Conservation (phyloP, 257 asterid species). For the Anisodus acutangulus region DNA sequence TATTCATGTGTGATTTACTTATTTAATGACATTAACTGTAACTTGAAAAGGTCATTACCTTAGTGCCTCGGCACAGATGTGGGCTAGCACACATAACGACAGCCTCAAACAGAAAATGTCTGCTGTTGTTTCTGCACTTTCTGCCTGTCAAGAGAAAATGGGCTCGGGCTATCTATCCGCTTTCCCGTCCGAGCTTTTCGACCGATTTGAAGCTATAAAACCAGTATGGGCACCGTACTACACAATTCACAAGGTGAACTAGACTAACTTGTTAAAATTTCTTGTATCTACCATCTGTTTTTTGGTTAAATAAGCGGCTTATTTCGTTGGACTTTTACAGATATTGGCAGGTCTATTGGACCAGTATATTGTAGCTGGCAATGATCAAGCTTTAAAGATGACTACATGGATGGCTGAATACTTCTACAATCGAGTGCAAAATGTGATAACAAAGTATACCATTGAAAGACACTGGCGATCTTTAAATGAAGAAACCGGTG, state of each 20-base stretch:
- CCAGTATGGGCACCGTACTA: slow-evolving; percentile 97
- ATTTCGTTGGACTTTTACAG: slow-evolving; percentile 38
- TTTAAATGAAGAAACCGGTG: slow-evolving; percentile 90
- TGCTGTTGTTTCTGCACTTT: slow-evolving; percentile 58
- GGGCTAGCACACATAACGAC: slow-evolving; percentile 87
- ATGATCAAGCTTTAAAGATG: slow-evolving; percentile 63
- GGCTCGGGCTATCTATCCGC: slow-evolving; percentile 91
- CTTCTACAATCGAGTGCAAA: slow-evolving; percentile 79
- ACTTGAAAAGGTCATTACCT: slow-evolving; percentile 68
- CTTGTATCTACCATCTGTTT: not conserved
- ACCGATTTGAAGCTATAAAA: slow-evolving; percentile 67
- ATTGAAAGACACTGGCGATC: slow-evolving; percentile 73
- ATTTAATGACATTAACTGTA: not conserved
- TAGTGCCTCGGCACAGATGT: slow-evolving; percentile 88
- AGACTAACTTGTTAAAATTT: not conserved
- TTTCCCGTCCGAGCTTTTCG: slow-evolving; percentile 71
- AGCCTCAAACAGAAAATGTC: slow-evolving; percentile 61
- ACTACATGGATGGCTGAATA: slow-evolving; percentile 73
- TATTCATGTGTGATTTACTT: not conserved
- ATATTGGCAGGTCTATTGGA: slow-evolving; percentile 91
- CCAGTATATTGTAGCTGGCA: slow-evolving; percentile 69
- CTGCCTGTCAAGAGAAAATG: slow-evolving; percentile 65
- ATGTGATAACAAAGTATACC: slow-evolving; percentile 62
- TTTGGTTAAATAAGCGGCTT: not conserved
- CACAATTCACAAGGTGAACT: slow-evolving; percentile 81